Percentiles rank a stretch among this genome's conserved stretches.
These are phyloP conservation scores for Arthrobotrys megalospora DNA, from an alignment of 2,329 filamentous ascomycete genomes.

Conservation along the genomic window DNA sequence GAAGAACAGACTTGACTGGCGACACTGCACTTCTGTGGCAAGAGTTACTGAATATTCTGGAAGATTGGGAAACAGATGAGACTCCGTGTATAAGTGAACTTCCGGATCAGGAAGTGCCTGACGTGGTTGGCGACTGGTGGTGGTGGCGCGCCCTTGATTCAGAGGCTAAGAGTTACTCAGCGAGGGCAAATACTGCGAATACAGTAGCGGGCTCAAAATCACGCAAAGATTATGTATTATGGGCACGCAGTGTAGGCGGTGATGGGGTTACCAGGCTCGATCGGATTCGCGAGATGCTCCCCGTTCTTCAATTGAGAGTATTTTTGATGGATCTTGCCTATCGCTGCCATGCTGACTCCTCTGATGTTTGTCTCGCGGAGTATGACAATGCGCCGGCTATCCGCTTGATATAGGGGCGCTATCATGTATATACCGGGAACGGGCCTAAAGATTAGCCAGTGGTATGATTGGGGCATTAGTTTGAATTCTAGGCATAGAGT, in stretches of 20 bases:
- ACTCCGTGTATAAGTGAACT: background rate
- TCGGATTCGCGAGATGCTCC: constrained; percentile 10
- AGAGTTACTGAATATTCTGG: background rate
- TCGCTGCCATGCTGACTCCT: constrained; percentile 29
- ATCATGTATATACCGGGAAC: too few species aligned
- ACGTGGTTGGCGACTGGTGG: too few species aligned
- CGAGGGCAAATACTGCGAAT: too few species aligned
- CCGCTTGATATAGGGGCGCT: too few species aligned
- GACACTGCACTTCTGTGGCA: background rate
- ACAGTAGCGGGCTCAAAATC: background rate
- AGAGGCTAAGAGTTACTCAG: too few species aligned
- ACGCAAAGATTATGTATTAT: background rate
- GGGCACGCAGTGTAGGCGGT: background rate
- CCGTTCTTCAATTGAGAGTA: constrained; percentile 27
- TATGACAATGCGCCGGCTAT: too few species aligned
- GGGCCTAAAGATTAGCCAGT: too few species aligned
- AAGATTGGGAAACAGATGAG: constrained; percentile 18
- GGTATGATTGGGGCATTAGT: too few species aligned
- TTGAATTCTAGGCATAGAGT: too few species aligned
- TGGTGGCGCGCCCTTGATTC: too few species aligned
- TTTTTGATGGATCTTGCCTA: constrained; percentile 38
- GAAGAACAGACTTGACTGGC: constrained; percentile 12
- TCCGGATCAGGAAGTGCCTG: too few species aligned
- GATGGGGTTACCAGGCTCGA: constrained; percentile 9
- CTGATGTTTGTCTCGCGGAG: background rate